Conservation (phyloP, 177 flowering plant genomes). For the Vitis hybrid region DNA sequence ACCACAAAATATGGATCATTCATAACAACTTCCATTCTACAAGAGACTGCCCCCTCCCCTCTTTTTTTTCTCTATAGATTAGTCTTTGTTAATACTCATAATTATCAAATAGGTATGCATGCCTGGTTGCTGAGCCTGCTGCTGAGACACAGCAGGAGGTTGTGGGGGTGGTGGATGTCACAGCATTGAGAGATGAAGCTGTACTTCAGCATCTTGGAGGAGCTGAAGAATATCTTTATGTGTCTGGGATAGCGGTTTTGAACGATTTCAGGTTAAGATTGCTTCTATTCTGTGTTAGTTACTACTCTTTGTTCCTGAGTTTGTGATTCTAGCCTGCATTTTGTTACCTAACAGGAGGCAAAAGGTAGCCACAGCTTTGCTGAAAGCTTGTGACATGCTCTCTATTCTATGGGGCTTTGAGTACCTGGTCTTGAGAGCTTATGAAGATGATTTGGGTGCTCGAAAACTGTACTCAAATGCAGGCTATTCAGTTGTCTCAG, state of each 20-base stretch:
- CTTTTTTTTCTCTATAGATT: no score
- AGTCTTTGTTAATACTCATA: no score
- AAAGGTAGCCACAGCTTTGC: slow-evolving; percentile 75
- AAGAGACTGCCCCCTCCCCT: no score
- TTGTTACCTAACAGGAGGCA: slow-evolving; percentile 53
- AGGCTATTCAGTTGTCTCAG: slow-evolving; percentile 65
- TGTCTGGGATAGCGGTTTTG: slow-evolving; percentile 88
- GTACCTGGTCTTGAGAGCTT: slow-evolving; percentile 68
- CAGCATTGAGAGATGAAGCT: slow-evolving; percentile 53
- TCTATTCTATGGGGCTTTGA: slow-evolving; percentile 60
- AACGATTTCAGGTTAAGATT: slow-evolving; percentile 51
- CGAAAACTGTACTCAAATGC: slow-evolving; percentile 64
- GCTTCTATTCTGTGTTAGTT: background rate
- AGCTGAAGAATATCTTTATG: slow-evolving; percentile 73
- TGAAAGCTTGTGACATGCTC: slow-evolving; percentile 73
- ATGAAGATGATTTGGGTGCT: slow-evolving; percentile 84
- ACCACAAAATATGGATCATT: no score
- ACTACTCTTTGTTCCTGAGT: no score
- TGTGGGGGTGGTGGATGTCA: slow-evolving; percentile 85
- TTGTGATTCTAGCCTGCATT: background rate
- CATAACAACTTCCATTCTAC: background rate
- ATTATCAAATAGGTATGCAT: slow-evolving; percentile 66
- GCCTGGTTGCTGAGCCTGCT: slow-evolving; percentile 68
- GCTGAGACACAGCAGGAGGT: slow-evolving; percentile 21
- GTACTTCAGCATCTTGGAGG: slow-evolving; percentile 59